phyloP scores from a whole-genome alignment of 2,329 filamentous ascomycete species.

The Apiospora kogelbergensis region DNA sequence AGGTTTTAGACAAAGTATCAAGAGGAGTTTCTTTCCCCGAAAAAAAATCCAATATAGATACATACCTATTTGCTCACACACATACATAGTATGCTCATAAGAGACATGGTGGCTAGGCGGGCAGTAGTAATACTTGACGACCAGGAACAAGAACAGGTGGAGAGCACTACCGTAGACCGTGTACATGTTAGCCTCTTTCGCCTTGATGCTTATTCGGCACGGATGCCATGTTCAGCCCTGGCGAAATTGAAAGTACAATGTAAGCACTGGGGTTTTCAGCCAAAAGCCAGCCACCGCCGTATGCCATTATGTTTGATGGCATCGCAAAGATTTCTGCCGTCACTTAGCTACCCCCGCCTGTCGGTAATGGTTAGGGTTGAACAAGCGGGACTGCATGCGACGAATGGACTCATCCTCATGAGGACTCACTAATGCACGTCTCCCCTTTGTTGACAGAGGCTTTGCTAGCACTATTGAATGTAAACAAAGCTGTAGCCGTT shows the following conservation, averaged over 20 bases:
- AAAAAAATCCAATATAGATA: no score
- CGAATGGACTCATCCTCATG: neutral
- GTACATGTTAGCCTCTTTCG: neutral
- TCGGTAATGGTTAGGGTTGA: neutral
- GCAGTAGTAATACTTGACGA: no score
- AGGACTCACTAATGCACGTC: neutral
- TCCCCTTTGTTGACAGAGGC: neutral
- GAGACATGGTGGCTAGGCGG: neutral
- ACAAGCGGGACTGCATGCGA: neutral
- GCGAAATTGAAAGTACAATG: neutral
- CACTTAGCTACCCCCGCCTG: neutral
- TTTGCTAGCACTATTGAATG: neutral
- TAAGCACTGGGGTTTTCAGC: neutral
- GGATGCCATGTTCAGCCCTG: neutral
- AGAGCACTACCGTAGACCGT: neutral
- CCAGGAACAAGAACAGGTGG: neutral
- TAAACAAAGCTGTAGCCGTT: neutral
- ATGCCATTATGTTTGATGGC: neutral
- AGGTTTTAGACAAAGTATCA: no score
- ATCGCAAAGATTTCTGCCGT: neutral
- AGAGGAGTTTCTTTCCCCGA: no score
- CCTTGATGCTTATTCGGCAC: neutral
- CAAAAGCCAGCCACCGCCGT: neutral
- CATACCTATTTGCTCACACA: no score
- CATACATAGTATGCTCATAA: neutral